Conservation (phyloP, 2,329 filamentous ascomycete genomes). For the Calonectria fujianensis region DNA sequence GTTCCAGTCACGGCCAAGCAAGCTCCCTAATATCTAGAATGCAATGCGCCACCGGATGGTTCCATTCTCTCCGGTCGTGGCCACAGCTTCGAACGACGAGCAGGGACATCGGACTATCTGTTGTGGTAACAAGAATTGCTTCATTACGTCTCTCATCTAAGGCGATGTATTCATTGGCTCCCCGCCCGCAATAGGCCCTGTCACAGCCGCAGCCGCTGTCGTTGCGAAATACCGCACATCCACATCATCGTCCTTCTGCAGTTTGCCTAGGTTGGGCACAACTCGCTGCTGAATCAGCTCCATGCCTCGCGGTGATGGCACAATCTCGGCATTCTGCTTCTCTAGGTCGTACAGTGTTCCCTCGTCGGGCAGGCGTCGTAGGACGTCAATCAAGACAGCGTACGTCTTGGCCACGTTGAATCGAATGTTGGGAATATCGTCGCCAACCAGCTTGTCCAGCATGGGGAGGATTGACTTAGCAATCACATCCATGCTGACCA, state of each 20-base stretch:
- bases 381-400: constrained; percentile 89
- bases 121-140: constrained; percentile 70
- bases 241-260: constrained; percentile 97
- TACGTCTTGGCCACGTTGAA: constrained; percentile 99
- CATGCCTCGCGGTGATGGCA: constrained; percentile 82
- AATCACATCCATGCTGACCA: constrained; percentile 95
- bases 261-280: constrained; percentile 92
- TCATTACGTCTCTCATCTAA: constrained; percentile 73
- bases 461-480: constrained; percentile 95
- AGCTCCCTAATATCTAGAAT: constrained; percentile 48
- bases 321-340: constrained; percentile 79
- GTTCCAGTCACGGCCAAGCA: constrained; percentile 28
- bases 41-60: constrained; percentile 48
- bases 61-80: constrained; percentile 41
- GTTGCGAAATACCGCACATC: constrained; percentile 99
- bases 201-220: constrained; percentile 82
- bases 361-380: constrained; percentile 91
- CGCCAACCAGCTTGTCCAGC: constrained; percentile 92
- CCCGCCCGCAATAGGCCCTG: constrained; percentile 67
- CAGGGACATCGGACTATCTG: constrained; percentile 48
- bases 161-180: constrained; percentile 80
- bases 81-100: constrained; percentile 43
- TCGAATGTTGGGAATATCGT: constrained; percentile 98
- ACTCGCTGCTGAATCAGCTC: constrained; percentile 91
- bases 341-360: constrained; percentile 91